Conservation (phyloP, 1,139 yeast species). For the Blastobotrys raffinosifermentans region DNA sequence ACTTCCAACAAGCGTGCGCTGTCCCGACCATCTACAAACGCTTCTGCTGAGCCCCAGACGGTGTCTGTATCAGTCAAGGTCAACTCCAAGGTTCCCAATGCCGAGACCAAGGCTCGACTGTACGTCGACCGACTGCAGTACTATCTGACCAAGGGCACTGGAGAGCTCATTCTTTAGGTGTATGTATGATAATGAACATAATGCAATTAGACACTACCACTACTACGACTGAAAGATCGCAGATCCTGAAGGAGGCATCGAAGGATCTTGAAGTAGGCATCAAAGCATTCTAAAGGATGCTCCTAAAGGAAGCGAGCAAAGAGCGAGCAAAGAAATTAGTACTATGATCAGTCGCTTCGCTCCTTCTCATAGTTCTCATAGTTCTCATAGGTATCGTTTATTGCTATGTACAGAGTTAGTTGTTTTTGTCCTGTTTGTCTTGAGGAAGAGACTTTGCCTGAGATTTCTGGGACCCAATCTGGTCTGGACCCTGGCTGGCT, state of each 20-base stretch:
- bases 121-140: slow-evolving; percentile 30
- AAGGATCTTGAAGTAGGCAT: too few species aligned
- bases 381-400: background rate
- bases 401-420: background rate
- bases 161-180: slow-evolving; percentile 18
- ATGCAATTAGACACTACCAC: too few species aligned
- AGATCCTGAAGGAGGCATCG: too few species aligned
- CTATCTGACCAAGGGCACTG: slow-evolving; percentile 26
- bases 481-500: background rate
- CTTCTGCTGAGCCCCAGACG: slow-evolving; percentile 22
- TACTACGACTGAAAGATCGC: too few species aligned
- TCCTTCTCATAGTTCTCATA: too few species aligned
- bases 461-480: slow-evolving; percentile 1
- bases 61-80: slow-evolving; percentile 44
- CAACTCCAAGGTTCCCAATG: slow-evolving; percentile 40
- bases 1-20: slow-evolving; percentile 21
- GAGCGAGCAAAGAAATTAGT: too few species aligned
- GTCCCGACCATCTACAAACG: slow-evolving; percentile 22
- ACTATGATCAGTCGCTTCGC: too few species aligned
- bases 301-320: too few species aligned
- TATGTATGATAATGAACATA: too few species aligned
- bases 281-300: too few species aligned
- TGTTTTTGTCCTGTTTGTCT: slow-evolving; percentile 3
- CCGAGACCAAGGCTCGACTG: slow-evolving; percentile 41
- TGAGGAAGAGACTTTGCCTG: slow-evolving; percentile 4